Conservation (phyloP, 371 early-diverging fungal species). For the Mucor indicus region DNA sequence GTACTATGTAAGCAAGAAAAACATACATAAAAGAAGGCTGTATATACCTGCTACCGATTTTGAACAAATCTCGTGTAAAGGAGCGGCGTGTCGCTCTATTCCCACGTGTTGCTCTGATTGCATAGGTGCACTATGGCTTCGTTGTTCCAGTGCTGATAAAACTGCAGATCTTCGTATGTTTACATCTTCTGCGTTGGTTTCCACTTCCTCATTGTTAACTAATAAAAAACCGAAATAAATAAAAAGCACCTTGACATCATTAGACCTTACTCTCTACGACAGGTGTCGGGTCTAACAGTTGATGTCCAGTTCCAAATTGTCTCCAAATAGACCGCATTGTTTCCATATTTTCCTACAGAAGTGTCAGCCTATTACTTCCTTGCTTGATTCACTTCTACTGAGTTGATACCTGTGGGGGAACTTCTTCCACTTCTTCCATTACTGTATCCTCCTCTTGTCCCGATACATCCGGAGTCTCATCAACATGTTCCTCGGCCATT, state of each 20-base stretch:
- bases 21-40: too few species aligned
- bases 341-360: too few species aligned
- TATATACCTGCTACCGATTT: slow-evolving; percentile 23
- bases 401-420: too few species aligned
- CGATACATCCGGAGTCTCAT: not conserved
- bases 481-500: not conserved
- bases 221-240: too few species aligned
- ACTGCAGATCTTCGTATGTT: slow-evolving; percentile 7
- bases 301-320: slow-evolving; percentile 3
- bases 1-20: not conserved
- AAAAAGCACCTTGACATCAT: not conserved
- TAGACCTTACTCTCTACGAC: not conserved
- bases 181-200: not conserved
- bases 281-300: slow-evolving; percentile 2
- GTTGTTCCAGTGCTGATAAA: slow-evolving; percentile 16
- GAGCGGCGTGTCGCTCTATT: slow-evolving; percentile 12
- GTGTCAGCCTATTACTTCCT: too few species aligned
- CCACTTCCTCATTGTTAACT: not conserved
- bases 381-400: not conserved
- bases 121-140: not conserved
- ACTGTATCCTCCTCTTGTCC: not conserved
- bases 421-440: too few species aligned
- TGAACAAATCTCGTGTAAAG: slow-evolving; percentile 28
- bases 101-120: not conserved
- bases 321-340: too few species aligned